Conservation (phyloP, 345 rosid genomes). For the Laguncularia racemosa region DNA sequence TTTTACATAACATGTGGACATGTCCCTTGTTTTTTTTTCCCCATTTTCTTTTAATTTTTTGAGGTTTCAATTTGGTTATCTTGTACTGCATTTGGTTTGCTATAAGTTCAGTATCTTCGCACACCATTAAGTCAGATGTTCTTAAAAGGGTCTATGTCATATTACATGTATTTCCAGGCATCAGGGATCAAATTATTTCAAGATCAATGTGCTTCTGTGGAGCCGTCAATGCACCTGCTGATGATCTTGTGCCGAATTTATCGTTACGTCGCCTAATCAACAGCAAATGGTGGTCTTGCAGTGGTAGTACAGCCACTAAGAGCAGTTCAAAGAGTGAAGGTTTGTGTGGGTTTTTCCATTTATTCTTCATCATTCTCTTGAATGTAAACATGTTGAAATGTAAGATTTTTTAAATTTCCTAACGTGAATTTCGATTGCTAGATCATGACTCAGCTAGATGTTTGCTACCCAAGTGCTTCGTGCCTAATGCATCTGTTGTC, state of each 20-base stretch:
- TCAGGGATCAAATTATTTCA: constrained; percentile 72
- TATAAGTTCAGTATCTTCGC: too few species aligned
- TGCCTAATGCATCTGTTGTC: constrained; percentile 66
- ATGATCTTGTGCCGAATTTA: constrained; percentile 94
- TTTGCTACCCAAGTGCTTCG: constrained; percentile 57
- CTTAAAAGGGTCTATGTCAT: not conserved
- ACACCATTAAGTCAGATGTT: too few species aligned
- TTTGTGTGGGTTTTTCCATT: constrained; percentile 12
- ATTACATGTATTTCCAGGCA: constrained; percentile 45
- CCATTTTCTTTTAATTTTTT: too few species aligned
- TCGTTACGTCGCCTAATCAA: constrained; percentile 84
- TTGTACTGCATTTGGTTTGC: not conserved
- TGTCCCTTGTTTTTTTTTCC: not conserved
- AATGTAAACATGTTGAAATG: not conserved
- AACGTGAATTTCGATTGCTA: constrained; percentile 14
- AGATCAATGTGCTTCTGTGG: constrained; percentile 81
- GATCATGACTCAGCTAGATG: constrained; percentile 77
- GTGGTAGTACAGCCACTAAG: constrained; percentile 68
- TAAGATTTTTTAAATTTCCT: constrained; percentile 2
- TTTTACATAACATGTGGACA: not conserved
- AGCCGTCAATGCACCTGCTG: constrained; percentile 74
- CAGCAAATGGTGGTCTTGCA: constrained; percentile 85
- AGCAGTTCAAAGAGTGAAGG: constrained; percentile 83
- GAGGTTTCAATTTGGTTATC: too few species aligned
- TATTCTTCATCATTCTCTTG: not conserved